Evolutionary conservation across 2,329 filamentous ascomycete species (phyloP).

Genomic region (Clarireedia hainanense): DNA sequence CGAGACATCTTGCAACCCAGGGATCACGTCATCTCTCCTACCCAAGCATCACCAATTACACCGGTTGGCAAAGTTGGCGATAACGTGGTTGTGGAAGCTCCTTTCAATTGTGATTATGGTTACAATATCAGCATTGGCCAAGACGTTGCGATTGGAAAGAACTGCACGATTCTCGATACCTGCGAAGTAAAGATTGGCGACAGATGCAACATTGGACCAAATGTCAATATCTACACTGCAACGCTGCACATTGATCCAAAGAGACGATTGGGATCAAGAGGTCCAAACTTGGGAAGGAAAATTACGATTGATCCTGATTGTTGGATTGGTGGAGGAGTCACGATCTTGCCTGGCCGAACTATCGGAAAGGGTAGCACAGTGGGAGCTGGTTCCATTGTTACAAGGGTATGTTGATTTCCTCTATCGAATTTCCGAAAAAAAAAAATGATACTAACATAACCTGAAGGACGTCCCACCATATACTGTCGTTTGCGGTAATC

Average conservation of each 20-base stretch:
- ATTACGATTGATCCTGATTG: slow-evolving; percentile 71
- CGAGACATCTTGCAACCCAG: slow-evolving; percentile 61
- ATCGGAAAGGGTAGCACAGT: slow-evolving; percentile 47
- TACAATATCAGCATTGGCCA: slow-evolving; percentile 89
- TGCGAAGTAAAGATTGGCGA: slow-evolving; percentile 75
- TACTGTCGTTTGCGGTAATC: slow-evolving; percentile 29
- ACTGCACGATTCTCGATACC: slow-evolving; percentile 83
- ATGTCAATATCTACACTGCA: slow-evolving; percentile 78
- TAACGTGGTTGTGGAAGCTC: slow-evolving; percentile 72
- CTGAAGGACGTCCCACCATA: slow-evolving; percentile 29
- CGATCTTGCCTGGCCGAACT: slow-evolving; percentile 48
- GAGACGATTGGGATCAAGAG: slow-evolving; percentile 64
- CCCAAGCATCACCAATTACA: slow-evolving; percentile 42
- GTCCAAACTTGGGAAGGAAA: slow-evolving; percentile 59
- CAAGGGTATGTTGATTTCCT: slow-evolving; percentile 35
- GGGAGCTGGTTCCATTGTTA: slow-evolving; percentile 46
- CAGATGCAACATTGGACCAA: slow-evolving; percentile 68
- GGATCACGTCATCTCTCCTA: slow-evolving; percentile 48
- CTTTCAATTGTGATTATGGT: slow-evolving; percentile 89
- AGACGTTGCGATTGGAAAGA: slow-evolving; percentile 73
- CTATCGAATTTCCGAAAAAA: not conserved
- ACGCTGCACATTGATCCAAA: slow-evolving; percentile 66
- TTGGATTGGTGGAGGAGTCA: slow-evolving; percentile 55
- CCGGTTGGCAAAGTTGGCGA: slow-evolving; percentile 61
- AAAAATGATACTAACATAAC: not conserved